A percentile compares a stretch with the other conserved stretches of the same genome.
Evolutionary conservation across 176 grass and related monocot genomes (phyloP).

Genomic region (Oryza coarctata): DNA sequence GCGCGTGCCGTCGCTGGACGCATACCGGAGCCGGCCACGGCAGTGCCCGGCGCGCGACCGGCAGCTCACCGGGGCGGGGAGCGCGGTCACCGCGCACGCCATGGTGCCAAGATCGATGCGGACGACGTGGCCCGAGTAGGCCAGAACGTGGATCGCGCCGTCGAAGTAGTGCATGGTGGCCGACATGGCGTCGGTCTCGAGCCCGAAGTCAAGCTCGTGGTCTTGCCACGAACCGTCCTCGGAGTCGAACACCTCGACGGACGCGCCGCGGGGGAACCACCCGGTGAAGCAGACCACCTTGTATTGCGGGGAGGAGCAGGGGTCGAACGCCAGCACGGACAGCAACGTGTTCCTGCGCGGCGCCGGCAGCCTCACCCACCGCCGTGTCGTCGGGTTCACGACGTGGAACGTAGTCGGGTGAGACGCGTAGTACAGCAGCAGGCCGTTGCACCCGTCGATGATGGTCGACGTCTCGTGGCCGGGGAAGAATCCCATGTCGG

Average conservation of each 20-base stretch:
- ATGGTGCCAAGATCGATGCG: constrained; percentile 51
- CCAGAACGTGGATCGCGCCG: constrained; percentile 63
- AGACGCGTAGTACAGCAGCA: constrained; percentile 65
- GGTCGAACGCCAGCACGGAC: constrained; percentile 79
- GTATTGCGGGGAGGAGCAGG: constrained; percentile 47
- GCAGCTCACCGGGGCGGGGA: constrained; percentile 64
- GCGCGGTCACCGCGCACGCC: constrained; percentile 48
- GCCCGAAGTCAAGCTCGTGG: constrained; percentile 54
- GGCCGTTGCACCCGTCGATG: constrained; percentile 85
- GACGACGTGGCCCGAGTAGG: constrained; percentile 66
- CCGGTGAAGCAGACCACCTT: constrained; percentile 69
- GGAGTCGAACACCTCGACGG: constrained; percentile 74
- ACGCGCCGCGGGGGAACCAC: constrained; percentile 50
- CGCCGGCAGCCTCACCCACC: constrained; percentile 54
- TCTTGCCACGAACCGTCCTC: constrained; percentile 44
- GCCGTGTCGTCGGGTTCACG: constrained; percentile 62
- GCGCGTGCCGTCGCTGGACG: constrained; percentile 47
- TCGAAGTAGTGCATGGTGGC: constrained; percentile 75
- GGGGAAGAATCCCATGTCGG: constrained; percentile 70
- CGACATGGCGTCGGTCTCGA: constrained; percentile 72
- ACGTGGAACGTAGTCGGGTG: constrained; percentile 59
- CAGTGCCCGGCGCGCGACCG: constrained; percentile 57
- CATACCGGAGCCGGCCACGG: constrained; percentile 55
- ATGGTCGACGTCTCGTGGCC: constrained; percentile 56
- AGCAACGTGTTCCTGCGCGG: constrained; percentile 47